Base-by-base conservation (phyloP, 2,329 filamentous ascomycete genomes). In the Coniochaeta ligniaria region DNA sequence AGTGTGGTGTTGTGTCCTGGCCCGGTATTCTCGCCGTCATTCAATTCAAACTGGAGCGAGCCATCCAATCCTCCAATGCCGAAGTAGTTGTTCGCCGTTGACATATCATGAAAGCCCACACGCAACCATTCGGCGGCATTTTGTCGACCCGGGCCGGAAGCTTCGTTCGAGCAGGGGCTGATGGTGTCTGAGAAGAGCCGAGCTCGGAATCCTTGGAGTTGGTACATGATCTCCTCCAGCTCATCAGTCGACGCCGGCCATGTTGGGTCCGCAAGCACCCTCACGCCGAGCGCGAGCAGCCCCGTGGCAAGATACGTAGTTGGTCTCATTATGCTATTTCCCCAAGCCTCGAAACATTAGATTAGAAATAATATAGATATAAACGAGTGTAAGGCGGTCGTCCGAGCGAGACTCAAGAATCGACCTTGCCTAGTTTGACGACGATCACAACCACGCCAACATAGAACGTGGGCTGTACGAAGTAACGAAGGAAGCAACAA, bases 121-220 rank as follows among this genome's bases (percentile, higher is more conserved):
- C 84, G 78, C 47, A 87, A 71, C 84, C 84, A 87, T 70, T 86
- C 83, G 7, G 83, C 83, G 6, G 84, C 82, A 52, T 82, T 83
- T 41, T 81, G 76, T 56, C 84, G 80, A 54, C 83, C 84, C 2
- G 78, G 74, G 0, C 80, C 82, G 0, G 78, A 77, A 22, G 78
- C 77, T 61, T 82, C 77, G 63, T 76, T 82, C 50, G 75, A 75
- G 71, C 84, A 87, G 6, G 84, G 84, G 36, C 77, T 82, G 60
- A 88, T 80, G 16, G 78, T 78, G 58, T 79, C 78, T 54, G 82
- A 78, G 68, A 88, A 86, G 45, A 80, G 77, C 63, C 83, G 77
- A 35, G 79, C 76, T 54, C 77, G 75, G 66, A 84, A 82, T 3
- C 82, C 83, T 36, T 76, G 73, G 59, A 82, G 80, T 65, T 87